Percentiles rank a stretch among this genome's conserved stretches.
Evolutionary conservation across 331 rosid species (phyloP).

Genomic region (Stylosanthes scabra): DNA sequence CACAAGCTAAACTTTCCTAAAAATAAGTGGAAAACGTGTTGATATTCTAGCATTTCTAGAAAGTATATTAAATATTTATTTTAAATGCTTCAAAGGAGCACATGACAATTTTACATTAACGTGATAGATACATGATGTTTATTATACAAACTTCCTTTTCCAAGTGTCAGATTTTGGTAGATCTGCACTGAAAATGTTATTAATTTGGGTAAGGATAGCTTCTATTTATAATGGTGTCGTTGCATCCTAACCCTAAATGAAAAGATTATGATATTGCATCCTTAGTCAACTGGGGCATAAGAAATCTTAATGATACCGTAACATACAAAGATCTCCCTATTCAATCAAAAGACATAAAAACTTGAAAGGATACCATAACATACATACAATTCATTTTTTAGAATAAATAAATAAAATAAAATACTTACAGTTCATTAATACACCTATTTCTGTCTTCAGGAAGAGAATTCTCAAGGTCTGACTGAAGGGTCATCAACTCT

Average conservation of each 20-base stretch:
- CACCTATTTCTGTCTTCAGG: slow-evolving; percentile 97
- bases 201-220: neutral
- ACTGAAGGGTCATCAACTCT: slow-evolving; percentile 83
- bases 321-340: neutral
- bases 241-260: slow-evolving; percentile 8
- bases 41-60: neutral
- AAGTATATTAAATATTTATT: neutral
- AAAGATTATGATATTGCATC: slow-evolving; percentile 17
- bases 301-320: neutral
- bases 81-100: slow-evolving; percentile 1
- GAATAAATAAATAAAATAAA: neutral
- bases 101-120: neutral
- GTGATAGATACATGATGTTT: neutral
- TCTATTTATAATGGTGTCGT: slow-evolving; percentile 5
- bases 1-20: neutral
- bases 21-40: neutral
- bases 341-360: neutral
- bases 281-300: slow-evolving; percentile 5
- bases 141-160: neutral
- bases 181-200: neutral
- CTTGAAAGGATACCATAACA: slow-evolving; percentile 17
- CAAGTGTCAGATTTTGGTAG: too few species aligned
- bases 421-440: slow-evolving; percentile 89
- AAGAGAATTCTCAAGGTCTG: slow-evolving; percentile 92
- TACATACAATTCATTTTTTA: neutral